Evolutionary conservation across 2,329 filamentous ascomycete species (phyloP).

Genomic region (Corynespora cassiicola): DNA sequence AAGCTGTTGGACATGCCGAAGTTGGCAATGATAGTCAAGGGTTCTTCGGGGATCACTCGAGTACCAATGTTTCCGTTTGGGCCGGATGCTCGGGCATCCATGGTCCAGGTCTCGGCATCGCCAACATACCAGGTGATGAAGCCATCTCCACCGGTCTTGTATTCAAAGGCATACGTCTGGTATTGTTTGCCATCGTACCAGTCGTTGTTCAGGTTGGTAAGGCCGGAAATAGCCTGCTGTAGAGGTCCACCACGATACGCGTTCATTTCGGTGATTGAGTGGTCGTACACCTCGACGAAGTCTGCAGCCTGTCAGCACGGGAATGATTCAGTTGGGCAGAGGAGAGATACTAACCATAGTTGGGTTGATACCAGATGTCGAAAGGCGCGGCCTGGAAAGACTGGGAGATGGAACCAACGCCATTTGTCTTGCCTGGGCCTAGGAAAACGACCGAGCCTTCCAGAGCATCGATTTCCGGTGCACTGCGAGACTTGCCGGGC

Average conservation of each 20-base stretch:
- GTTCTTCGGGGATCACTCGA: conserved; percentile 69
- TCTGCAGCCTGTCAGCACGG: conserved; percentile 48
- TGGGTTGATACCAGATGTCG: conserved; percentile 72
- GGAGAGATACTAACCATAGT: conserved; percentile 47
- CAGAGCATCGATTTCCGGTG: conserved; percentile 75
- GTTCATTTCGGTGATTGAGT: conserved; percentile 59
- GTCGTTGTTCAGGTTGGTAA: conserved; percentile 62
- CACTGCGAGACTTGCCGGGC: conserved; percentile 68
- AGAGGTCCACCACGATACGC: conserved; percentile 61
- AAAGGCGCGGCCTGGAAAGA: conserved; percentile 73
- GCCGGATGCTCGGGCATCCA: conserved; percentile 65
- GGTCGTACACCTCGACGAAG: conserved; percentile 70
- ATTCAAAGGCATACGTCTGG: conserved; percentile 64
- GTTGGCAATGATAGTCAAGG: conserved; percentile 72
- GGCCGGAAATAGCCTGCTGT: conserved; percentile 62
- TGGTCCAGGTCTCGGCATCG: conserved; percentile 68
- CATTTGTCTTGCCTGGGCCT: conserved; percentile 56
- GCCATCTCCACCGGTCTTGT: conserved; percentile 62
- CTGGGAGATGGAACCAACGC: conserved; percentile 69
- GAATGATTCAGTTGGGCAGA: background rate
- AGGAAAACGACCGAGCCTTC: conserved; percentile 69
- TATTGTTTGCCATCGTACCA: conserved; percentile 64
- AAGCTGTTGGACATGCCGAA: conserved; percentile 75
- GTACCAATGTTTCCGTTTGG: conserved; percentile 75
- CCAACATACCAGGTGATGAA: conserved; percentile 75